phyloP scores from a whole-genome alignment of 306 rosid genomes.

The Acacia crassicarpa region DNA sequence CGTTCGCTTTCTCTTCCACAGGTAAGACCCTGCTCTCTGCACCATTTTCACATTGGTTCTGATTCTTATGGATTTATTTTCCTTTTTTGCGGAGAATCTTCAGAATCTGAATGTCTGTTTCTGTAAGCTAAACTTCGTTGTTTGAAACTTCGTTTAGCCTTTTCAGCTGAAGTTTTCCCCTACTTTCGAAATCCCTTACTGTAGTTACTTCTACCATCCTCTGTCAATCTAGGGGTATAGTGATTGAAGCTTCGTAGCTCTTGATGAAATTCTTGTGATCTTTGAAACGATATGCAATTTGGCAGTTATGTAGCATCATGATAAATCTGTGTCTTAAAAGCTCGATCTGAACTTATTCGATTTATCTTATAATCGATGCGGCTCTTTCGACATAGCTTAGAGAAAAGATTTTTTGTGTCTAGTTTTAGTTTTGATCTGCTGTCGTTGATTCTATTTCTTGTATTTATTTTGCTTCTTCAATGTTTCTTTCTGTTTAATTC shows the following conservation, averaged over 20 bases:
- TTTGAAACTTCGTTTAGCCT: slow-evolving; percentile 19
- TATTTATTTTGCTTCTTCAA: not conserved
- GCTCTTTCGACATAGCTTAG: not conserved
- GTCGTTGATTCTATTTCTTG: not conserved
- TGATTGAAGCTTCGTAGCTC: slow-evolving; percentile 6
- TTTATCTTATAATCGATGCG: slow-evolving; percentile 12
- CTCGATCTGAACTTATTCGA: not conserved
- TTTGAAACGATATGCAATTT: not conserved
- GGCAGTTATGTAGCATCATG: not conserved
- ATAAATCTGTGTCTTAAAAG: not conserved
- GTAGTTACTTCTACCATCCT: not conserved
- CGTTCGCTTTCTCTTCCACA: not conserved
- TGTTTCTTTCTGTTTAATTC: not conserved
- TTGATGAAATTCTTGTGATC: not conserved
- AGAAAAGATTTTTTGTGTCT: not conserved
- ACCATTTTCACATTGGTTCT: not conserved
- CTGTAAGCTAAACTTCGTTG: slow-evolving; percentile 3
- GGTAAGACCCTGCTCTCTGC: not conserved
- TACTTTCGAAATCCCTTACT: not conserved
- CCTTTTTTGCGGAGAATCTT: not conserved
- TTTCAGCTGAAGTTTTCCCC: not conserved
- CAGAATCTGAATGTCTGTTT: not conserved
- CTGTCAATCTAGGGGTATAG: not conserved
- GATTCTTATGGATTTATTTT: not conserved
- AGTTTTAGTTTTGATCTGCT: slow-evolving; percentile 16